Base-by-base conservation (phyloP, 495 filamentous ascomycete species). In the Neurospora intermedia region DNA sequence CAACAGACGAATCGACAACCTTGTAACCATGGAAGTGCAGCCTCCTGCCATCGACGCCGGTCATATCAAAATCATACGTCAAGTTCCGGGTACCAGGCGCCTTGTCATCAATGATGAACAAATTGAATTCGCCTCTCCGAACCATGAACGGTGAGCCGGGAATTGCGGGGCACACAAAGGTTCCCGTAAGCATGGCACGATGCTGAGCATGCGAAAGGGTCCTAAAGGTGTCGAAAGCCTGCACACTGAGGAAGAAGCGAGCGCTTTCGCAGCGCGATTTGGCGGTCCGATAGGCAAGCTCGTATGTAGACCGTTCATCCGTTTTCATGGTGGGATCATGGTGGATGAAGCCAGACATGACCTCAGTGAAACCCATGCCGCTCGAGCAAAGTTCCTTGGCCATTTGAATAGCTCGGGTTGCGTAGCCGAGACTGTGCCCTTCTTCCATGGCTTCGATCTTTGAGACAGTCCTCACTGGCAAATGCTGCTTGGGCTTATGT, bases 311-410 rank as follows among this genome's bases (percentile, higher is more conserved):
- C 13, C 72, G 77, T 45, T 79, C 78, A 74, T 87, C 85, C 54
- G 79, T 78, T 41, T 80, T 77, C 42, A 89, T 84, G 27, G 82
- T 82, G 18, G 79, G 76, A 27, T 87, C 85, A 70, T 85, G 77
- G 77, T 91, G 87, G 23, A 91, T 82, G 72, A 84, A 85, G 20
- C 89, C 89, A 18, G 87, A 86, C 88, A 91, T 90, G 75, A 91
- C 84, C 81, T 90, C 88, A 18, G 85, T 86, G 73, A 91, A 91
- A 45, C 85, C 86, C 73, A 88, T 83, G 3, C 89, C 88, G 73
- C 78, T 80, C 15, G 83, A 80, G 43, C 84, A 80, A 69, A 82
- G 72, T 6, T 82, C 84, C 20, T 78, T 77, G 4, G 87, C 87
- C 15, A 74, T 73, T 35, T 73, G 72, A 46, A 89, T 85, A 2